Evolutionary conservation across 208 protist species (phyloP), one percentile per base, ranked within the genome.

Genomic region (Herpetomonas samuelpessoai): DNA sequence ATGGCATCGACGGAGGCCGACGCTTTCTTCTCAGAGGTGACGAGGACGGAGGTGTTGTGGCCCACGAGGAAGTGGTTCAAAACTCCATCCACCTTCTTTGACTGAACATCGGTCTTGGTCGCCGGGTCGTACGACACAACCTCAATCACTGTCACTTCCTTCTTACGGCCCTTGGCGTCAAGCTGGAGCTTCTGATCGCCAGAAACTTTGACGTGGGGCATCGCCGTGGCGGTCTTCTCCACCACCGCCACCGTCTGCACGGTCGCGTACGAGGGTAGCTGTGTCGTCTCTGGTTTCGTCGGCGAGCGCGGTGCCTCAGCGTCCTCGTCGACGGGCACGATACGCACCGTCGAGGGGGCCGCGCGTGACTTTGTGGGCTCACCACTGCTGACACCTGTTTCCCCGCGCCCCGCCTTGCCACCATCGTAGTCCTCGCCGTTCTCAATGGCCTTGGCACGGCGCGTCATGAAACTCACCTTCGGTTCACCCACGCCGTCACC

Each of bases 41-140:
- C 56, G 59, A 83, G 65, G 22, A 88, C 21, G 3, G 78, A 74
- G 57, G 57, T 57, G 62, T 84, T 81, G 71, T 88, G 82, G 46
- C 82, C 76, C 1, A 62, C 71, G 26, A 80, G 52, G 25, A 83
- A 52, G 64, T 88, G 77, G 29, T 78, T 68, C 18, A 83, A 41
- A 31, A 74, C 65, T 24, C 71, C 66, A 0, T 64, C 25, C 35
- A 89, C 45, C 27, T 68, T 41, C 41, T 38, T 48, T 28, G 73
- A 75, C 29, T 68, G 53, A 19, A 71, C 16, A 22, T 30, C 30
- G 19, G 1, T 22, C 25, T 75, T 50, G 12, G 48, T 52, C 22
- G 53, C 49, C n/a, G 61, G 62, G 22, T 68, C 51, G 62, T 61
- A 83, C 24, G 60, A 57, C 6, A 81, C 55, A 38, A 73, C 71